These are phyloP conservation scores for Leccinum pachyderme DNA, from an alignment of 1,284 basidiomycete genomes.

Conservation along the genomic window DNA sequence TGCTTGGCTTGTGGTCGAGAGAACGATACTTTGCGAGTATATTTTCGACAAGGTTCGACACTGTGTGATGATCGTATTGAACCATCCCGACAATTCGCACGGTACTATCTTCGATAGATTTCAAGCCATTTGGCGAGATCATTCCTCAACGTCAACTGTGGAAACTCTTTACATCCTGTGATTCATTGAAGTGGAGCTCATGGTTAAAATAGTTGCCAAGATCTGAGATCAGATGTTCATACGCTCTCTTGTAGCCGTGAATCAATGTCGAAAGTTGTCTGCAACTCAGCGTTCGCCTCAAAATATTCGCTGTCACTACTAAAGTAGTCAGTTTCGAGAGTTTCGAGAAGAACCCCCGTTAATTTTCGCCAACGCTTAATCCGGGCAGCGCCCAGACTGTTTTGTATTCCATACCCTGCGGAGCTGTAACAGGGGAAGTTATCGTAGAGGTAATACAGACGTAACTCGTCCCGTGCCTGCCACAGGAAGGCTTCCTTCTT, in stretches of 20 bases:
- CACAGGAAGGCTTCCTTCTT: slow-evolving; percentile 1
- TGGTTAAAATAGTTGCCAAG: too few relatives aligned
- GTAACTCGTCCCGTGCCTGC: slow-evolving; percentile 1
- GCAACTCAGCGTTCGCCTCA: not conserved
- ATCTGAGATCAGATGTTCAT: not conserved
- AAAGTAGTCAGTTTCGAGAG: not conserved
- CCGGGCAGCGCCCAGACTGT: not conserved
- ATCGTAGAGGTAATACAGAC: not conserved
- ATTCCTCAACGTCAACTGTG: not conserved
- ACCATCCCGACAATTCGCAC: not conserved
- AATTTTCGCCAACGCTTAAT: not conserved
- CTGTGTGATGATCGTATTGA: slow-evolving; percentile 6
- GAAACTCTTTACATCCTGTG: not conserved
- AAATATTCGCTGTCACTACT: not conserved
- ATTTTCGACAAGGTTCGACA: slow-evolving; percentile 27
- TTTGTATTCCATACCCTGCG: slow-evolving; percentile 5
- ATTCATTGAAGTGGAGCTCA: not conserved
- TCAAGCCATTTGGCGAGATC: too few relatives aligned
- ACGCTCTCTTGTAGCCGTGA: not conserved
- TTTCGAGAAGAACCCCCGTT: too few relatives aligned
- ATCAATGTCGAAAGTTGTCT: too few relatives aligned
- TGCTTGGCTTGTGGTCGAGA: slow-evolving; percentile 47
- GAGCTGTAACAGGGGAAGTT: not conserved
- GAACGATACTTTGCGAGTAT: slow-evolving; percentile 45
- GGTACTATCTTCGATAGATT: not conserved